phyloP scores from a whole-genome alignment of 1,139 yeast species.

The Torulaspora pretoriensis region DNA sequence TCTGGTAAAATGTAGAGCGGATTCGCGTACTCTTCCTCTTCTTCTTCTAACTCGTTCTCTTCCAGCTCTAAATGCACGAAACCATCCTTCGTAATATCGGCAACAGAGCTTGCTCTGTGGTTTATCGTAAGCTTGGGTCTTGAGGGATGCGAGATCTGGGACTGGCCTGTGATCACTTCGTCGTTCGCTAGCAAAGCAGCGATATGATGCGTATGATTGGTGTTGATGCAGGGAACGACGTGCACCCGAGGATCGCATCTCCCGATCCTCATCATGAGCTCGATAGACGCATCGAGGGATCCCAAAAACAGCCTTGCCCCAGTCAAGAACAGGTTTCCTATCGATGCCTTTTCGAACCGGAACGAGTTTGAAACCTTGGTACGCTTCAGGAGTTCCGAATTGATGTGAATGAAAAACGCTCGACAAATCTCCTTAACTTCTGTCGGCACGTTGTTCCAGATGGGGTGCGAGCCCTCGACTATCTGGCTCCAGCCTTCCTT shows the following conservation, averaged over 20 bases:
- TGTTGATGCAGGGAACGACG: constrained; percentile 78
- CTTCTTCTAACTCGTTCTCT: constrained; percentile 21
- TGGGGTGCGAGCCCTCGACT: constrained; percentile 70
- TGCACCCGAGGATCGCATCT: constrained; percentile 52
- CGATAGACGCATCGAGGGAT: constrained; percentile 79
- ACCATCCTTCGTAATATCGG: constrained; percentile 9
- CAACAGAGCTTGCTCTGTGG: constrained; percentile 5
- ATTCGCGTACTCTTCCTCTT: constrained; percentile 54
- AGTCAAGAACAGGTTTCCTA: constrained; percentile 79
- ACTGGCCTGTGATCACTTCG: constrained; percentile 80
- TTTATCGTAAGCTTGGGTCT: constrained; percentile 11
- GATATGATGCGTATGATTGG: constrained; percentile 82
- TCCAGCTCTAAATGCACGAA: constrained; percentile 12
- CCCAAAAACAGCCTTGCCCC: constrained; percentile 82
- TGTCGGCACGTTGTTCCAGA: constrained; percentile 61
- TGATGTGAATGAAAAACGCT: constrained; percentile 73
- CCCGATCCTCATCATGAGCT: constrained; percentile 63
- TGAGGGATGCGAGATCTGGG: constrained; percentile 85
- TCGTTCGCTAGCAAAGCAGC: constrained; percentile 73
- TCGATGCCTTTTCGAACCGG: constrained; percentile 70
- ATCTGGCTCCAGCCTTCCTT: constrained; percentile 69
- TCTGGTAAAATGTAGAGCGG: constrained; percentile 69
- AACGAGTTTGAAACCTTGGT: constrained; percentile 55
- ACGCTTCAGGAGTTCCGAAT: constrained; percentile 70
- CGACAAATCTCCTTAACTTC: constrained; percentile 71